These are phyloP conservation scores for Cicer cuneatum DNA, from an alignment of 306 rosid genomes.

Conservation along the genomic window DNA sequence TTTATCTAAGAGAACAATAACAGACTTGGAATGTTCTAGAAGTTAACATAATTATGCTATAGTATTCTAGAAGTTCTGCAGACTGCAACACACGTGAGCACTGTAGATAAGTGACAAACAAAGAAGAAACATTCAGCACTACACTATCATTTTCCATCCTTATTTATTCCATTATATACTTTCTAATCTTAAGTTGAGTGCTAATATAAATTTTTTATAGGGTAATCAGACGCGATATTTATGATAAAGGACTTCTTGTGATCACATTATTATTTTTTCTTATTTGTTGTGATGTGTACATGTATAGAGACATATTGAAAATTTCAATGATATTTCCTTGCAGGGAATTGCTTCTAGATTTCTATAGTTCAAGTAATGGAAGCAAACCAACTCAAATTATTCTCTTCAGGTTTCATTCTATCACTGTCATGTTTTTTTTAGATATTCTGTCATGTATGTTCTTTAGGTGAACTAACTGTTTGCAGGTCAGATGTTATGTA, in stretches of 20 bases:
- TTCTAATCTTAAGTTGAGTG: too few relatives aligned
- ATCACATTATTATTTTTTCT: too few relatives aligned
- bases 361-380: constrained; percentile 66
- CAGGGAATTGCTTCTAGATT: constrained; percentile 93
- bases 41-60: background rate
- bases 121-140: too few relatives aligned
- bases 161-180: too few relatives aligned
- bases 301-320: constrained; percentile 18
- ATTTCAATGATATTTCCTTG: constrained; percentile 41
- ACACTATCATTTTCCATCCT: too few relatives aligned
- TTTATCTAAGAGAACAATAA: background rate
- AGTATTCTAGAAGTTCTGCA: background rate
- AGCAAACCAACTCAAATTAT: constrained; percentile 83
- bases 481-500: constrained; percentile 7
- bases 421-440: constrained; percentile 24
- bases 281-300: constrained; percentile 10
- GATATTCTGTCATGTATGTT: constrained; percentile 16
- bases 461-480: constrained; percentile 16
- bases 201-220: too few relatives aligned
- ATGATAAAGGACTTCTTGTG: too few relatives aligned
- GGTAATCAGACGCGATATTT: too few relatives aligned
- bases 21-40: background rate
- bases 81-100: background rate
- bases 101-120: too few relatives aligned
- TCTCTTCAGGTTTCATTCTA: constrained; percentile 75